Base-by-base conservation (phyloP, 2,329 filamentous ascomycete species). In the Fusarium algeriense region DNA sequence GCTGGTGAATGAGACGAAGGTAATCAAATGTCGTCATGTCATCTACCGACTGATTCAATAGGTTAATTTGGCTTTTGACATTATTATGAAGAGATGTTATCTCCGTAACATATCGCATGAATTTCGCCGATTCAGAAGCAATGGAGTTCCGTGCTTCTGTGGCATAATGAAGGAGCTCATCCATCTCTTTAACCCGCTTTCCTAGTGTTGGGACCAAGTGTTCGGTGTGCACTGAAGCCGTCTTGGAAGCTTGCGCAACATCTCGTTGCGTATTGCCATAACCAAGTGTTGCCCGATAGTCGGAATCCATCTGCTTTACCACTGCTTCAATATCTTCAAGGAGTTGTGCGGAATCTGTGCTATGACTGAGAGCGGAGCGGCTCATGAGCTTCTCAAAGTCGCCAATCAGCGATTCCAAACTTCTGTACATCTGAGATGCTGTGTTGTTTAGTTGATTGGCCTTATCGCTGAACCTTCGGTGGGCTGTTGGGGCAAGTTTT, bases 311-410 rank as follows among this genome's bases (percentile, higher is more conserved):
- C 81, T 98, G 98, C 75, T 90, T 94, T 55, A 91, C 91, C 60
- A 98, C 86, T 0, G 93, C 92, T 78, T 95, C 91, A 45, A 98
- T 94, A 78, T 98, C 96, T 67, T 94, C 88, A 53, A 96, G 85
- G 10, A 97, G 84, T 68, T 92, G 90, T 26, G 84, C 81, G 8
- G 92, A 87, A 71, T 95, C 92, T 52, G 89, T 86, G 44, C 84
- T 84, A 64, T 89, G 90, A 20, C 85, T 83, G 49, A 90, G 78
- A 9, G 87, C 81, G 26, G 86, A 91, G 52, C 85, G 87, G 62
- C 78, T 84, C 72, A 83, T 83, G 17, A 87, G 84, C 58, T 87
- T 87, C 45, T 91, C 88, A 53, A 95, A 91, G 13, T 88, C 87
- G 26, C 86, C 85, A 60, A 90, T 87, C 11, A 93, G 84, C 13